phyloP scores from a whole-genome alignment of 768 basidiomycete species.

The Termitomyces sp. region DNA sequence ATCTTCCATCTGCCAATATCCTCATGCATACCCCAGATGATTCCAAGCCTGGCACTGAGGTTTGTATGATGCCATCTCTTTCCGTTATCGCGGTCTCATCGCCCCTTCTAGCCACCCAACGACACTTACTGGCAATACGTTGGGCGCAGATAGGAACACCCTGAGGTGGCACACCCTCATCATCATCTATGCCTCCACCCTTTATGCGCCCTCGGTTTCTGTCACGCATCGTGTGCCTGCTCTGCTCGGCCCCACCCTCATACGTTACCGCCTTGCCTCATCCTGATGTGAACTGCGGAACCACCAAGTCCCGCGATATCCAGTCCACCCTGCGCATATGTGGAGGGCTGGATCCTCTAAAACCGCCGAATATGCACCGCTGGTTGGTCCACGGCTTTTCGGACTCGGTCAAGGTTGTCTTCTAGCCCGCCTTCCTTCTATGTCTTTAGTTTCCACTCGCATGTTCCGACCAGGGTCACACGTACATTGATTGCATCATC shows the following conservation, averaged over 20 bases:
- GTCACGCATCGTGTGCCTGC: background rate
- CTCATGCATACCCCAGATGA: slow-evolving; percentile 37
- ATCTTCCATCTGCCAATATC: background rate
- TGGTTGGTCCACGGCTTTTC: slow-evolving; percentile 2
- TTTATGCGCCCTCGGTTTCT: slow-evolving; percentile 7
- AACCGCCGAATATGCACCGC: slow-evolving; percentile 5
- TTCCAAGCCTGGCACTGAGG: slow-evolving; percentile 49
- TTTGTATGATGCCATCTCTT: background rate
- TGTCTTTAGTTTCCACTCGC: background rate
- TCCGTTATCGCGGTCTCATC: slow-evolving; percentile 12
- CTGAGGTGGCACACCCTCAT: slow-evolving; percentile 7
- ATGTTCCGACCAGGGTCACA: slow-evolving; percentile 1
- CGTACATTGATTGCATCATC: background rate
- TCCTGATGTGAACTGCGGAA: background rate
- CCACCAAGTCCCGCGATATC: background rate
- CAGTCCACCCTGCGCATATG: background rate
- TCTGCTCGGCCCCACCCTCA: background rate
- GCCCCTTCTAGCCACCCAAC: slow-evolving; percentile 31
- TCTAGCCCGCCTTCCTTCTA: background rate
- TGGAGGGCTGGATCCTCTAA: background rate
- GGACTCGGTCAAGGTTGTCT: background rate
- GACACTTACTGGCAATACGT: slow-evolving; percentile 42
- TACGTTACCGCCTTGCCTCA: background rate
- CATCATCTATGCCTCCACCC: slow-evolving; percentile 7
- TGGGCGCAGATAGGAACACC: slow-evolving; percentile 32